Evolutionary conservation across 108 stramenopile species (phyloP).

Genomic region (Ochromonas danica): DNA sequence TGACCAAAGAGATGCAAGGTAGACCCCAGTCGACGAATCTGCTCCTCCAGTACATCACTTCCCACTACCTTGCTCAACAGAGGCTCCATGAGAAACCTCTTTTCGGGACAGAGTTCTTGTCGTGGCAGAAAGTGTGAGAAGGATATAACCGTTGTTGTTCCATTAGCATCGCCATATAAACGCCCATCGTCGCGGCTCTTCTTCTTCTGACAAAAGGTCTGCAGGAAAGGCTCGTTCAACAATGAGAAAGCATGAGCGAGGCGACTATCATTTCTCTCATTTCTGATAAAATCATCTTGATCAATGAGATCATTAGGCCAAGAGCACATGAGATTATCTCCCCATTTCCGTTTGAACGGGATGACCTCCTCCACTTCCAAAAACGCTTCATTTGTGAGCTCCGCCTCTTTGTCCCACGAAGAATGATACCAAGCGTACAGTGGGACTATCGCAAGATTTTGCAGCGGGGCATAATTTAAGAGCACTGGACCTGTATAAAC

Average conservation of each 20-base stretch:
- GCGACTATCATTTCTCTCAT: background rate
- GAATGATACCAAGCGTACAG: constrained; percentile 49
- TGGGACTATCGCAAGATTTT: constrained; percentile 7
- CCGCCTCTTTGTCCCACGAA: constrained; percentile 51
- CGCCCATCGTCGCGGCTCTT: too few species aligned
- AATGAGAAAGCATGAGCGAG: constrained; percentile 22
- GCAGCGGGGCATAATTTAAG: background rate
- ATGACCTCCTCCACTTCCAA: background rate
- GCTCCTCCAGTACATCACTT: constrained; percentile 36
- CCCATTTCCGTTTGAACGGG: background rate
- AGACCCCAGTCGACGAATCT: constrained; percentile 43
- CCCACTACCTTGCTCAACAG: constrained; percentile 48
- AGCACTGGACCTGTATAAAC: background rate
- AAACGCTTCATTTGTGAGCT: constrained; percentile 39
- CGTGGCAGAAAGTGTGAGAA: constrained; percentile 59
- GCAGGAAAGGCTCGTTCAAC: constrained; percentile 18
- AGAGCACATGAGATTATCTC: background rate
- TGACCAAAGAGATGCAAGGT: constrained; percentile 58
- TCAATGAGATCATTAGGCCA: background rate
- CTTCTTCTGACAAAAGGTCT: too few species aligned
- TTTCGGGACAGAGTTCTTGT: constrained; percentile 53
- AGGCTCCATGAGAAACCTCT: constrained; percentile 53
- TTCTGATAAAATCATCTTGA: background rate
- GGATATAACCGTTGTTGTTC: constrained; percentile 15
- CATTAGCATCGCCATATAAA: background rate